Percentiles rank a stretch among this genome's conserved stretches.
Conservation (phyloP, 2,329 filamentous ascomycete genomes). For the Neophaeococcomyces mojaviensis region DNA sequence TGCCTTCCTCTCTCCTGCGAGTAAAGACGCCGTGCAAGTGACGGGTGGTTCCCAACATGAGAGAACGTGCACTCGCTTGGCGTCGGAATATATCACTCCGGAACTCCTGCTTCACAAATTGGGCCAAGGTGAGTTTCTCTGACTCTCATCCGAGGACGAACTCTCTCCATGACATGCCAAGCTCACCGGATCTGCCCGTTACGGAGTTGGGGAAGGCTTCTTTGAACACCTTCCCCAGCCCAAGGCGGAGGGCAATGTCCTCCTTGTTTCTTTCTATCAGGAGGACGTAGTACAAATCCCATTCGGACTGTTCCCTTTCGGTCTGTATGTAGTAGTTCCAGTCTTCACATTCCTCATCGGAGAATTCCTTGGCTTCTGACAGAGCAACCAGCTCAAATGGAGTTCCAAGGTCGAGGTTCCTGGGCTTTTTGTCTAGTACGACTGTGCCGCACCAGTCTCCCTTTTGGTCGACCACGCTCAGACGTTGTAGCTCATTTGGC, state of each 20-base stretch:
- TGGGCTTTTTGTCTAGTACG: slow-evolving; percentile 22
- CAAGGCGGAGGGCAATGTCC: slow-evolving; percentile 25
- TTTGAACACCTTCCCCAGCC: slow-evolving; percentile 30
- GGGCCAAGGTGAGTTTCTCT: too few species aligned
- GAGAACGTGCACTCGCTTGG: too few species aligned
- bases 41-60: too few species aligned
- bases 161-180: too few species aligned
- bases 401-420: slow-evolving; percentile 6
- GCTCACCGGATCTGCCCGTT: too few species aligned
- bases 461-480: slow-evolving; percentile 24
- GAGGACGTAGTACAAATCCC: slow-evolving; percentile 30
- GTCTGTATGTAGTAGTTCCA: slow-evolving; percentile 32
- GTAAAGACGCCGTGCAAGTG: too few species aligned
- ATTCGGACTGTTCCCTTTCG: slow-evolving; percentile 27
- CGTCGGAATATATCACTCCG: too few species aligned
- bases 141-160: too few species aligned
- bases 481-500: too few species aligned
- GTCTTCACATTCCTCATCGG: slow-evolving; percentile 25
- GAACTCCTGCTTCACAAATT: too few species aligned
- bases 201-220: too few species aligned
- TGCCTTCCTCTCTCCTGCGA: too few species aligned
- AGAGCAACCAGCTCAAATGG: slow-evolving; percentile 28
- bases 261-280: slow-evolving; percentile 21
- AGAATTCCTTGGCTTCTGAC: slow-evolving; percentile 30
- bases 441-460: slow-evolving; percentile 30